phyloP scores from a whole-genome alignment of 2,329 filamentous ascomycete species.

The Fusarium scirpi region DNA sequence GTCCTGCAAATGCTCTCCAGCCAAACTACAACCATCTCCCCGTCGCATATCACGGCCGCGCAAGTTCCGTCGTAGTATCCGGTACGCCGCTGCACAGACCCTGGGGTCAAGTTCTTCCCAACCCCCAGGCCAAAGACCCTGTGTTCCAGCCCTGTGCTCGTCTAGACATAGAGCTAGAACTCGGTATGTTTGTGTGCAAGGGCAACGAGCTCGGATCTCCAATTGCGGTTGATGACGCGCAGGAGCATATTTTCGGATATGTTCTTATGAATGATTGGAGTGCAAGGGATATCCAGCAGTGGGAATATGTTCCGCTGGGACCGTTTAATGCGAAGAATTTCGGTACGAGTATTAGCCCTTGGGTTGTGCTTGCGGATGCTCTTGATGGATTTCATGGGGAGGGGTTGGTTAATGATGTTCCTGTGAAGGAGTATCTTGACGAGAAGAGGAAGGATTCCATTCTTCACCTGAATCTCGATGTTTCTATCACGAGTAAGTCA shows the following conservation, averaged over 20 bases:
- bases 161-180: constrained; percentile 82
- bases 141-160: constrained; percentile 70
- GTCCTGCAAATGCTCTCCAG: constrained; percentile 78
- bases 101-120: constrained; percentile 75
- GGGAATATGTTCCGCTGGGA: constrained; percentile 72
- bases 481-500: constrained; percentile 55
- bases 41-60: constrained; percentile 83
- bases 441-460: constrained; percentile 61
- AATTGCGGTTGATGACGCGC: constrained; percentile 72
- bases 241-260: constrained; percentile 77
- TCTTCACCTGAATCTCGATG: constrained; percentile 54
- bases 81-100: constrained; percentile 79
- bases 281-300: constrained; percentile 70
- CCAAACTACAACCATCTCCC: constrained; percentile 85
- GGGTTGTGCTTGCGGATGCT: constrained; percentile 72
- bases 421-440: constrained; percentile 61
- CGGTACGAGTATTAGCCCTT: constrained; percentile 70
- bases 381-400: constrained; percentile 52
- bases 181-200: constrained; percentile 79
- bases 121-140: constrained; percentile 58
- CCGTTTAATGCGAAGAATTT: constrained; percentile 74
- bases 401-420: constrained; percentile 46
- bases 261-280: constrained; percentile 75
- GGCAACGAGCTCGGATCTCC: constrained; percentile 74
- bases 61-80: constrained; percentile 79